Evolutionary conservation across 2,329 filamentous ascomycete genomes (phyloP).

Genomic region (Aspergillus caelatus): DNA sequence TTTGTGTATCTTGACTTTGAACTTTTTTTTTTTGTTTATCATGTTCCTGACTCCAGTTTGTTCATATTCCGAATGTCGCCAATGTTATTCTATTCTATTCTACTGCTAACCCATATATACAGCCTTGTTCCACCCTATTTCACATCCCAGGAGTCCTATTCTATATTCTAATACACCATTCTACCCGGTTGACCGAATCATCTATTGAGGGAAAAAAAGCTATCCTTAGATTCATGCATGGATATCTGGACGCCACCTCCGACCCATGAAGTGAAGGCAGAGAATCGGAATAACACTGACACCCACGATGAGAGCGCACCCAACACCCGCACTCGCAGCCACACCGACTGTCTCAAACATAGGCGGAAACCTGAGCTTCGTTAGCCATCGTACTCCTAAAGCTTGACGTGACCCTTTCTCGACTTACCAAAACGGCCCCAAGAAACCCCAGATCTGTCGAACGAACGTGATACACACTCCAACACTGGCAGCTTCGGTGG

Average conservation of each 20-base stretch:
- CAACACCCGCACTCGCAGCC: constrained; percentile 35
- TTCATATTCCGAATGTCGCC: neutral
- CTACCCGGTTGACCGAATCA: neutral
- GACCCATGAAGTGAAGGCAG: constrained; percentile 32
- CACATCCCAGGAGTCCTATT: neutral
- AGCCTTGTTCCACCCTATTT: neutral
- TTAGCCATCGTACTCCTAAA: constrained; percentile 16
- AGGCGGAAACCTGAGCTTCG: constrained; percentile 31
- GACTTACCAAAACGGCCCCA: constrained; percentile 43
- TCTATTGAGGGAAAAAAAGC: neutral
- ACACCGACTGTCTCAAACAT: constrained; percentile 41
- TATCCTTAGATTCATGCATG: constrained; percentile 1
- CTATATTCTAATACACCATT: neutral
- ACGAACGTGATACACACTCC: constrained; percentile 65
- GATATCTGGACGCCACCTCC: constrained; percentile 24
- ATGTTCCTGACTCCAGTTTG: neutral
- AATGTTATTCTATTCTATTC: neutral
- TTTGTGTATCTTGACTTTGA: neutral
- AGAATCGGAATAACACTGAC: constrained; percentile 37
- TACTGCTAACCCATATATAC: neutral
- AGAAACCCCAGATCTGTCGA: constrained; percentile 45
- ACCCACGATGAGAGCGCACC: constrained; percentile 31
- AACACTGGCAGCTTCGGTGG: constrained; percentile 58
- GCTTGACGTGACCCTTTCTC: neutral
- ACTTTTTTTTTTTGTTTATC: neutral